Evolutionary conservation across 768 basidiomycete genomes (phyloP), one percentile per base, ranked within the genome.

Genomic region (Pleurotus pulmonarius): DNA sequence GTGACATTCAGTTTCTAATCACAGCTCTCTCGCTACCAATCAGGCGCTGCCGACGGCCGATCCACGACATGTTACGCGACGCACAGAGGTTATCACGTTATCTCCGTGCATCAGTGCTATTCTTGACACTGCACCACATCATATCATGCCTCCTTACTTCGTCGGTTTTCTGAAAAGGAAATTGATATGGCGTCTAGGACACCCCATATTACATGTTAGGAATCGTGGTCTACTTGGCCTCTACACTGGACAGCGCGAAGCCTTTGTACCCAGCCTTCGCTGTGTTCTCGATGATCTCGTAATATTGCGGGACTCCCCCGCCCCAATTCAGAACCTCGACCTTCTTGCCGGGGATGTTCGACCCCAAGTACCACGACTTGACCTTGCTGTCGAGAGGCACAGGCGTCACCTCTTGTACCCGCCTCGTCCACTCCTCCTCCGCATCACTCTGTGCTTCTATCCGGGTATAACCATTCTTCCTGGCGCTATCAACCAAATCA

Each of bases 241-340:
- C 29, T 8, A 34, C 29, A 44, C 41, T 22, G 8, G 41, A 44
- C 41, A 49, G 37, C n/a, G 26, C 37, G 34, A 61, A 64, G 2
- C 61, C 63, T 34, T 61, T 48, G 41, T 64, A 63, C 11, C 60
- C 60, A 22, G 57, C 58, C 22, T 59, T 56, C n/a, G 52, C 60
- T 20, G 45, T 44, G 11, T 57, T 55, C 39, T 55, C 22, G 24
- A 46, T 49, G 18, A 58, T 46, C 20, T 48, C 24, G 8, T 38
- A 18, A 46, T 62, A 60, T n/a, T 20, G 38, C 22, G 53, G 49
- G 25, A 62, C 18, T 15, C 61, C 61, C 12, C 59, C 61, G 9
- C 52, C 52, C 16, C 41, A 62, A 44, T 58, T 62, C 54, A 60
- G 49, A 1, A 46, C 39, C 40, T 62, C 59, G 5, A 62, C 44